These are phyloP conservation scores for Globisporangium abappressorium DNA, from an alignment of 352 stramenopile genomes.

Conservation along the genomic window DNA sequence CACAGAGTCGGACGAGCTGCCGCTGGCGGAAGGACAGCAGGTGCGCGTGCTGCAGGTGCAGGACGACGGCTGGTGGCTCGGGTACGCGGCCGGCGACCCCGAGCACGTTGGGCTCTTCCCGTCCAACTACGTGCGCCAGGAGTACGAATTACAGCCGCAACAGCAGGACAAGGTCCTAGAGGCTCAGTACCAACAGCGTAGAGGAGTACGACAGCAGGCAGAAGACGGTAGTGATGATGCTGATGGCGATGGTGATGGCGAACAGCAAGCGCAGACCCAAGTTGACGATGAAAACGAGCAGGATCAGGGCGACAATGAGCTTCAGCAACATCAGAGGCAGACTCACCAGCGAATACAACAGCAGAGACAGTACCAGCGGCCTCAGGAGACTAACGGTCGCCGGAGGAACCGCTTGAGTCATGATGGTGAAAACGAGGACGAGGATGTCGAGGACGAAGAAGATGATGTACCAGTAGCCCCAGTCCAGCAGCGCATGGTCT, in stretches of 20 bases:
- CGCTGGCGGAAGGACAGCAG: constrained; percentile 39
- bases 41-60: constrained; percentile 50
- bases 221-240: neutral
- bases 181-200: neutral
- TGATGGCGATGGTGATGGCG: neutral
- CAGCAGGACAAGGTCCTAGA: neutral
- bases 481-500: constrained; percentile 21
- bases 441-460: constrained; percentile 11
- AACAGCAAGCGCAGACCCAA: neutral
- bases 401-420: neutral
- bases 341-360: constrained; percentile 15
- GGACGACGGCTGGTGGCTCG: constrained; percentile 64
- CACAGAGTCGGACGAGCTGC: constrained; percentile 55
- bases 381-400: neutral
- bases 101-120: constrained; percentile 45
- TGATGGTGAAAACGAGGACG: neutral
- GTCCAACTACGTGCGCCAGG: constrained; percentile 63
- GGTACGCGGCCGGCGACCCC: constrained; percentile 31
- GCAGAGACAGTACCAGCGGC: neutral
- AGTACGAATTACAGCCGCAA: neutral
- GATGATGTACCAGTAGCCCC: constrained; percentile 3
- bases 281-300: neutral
- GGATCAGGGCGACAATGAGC: neutral
- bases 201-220: neutral
- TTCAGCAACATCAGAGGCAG: neutral